A percentile compares a stretch with the other conserved stretches of the same genome.
phyloP scores from a whole-genome alignment of 2,329 filamentous ascomycete genomes.

The Trichoderma asperellum region DNA sequence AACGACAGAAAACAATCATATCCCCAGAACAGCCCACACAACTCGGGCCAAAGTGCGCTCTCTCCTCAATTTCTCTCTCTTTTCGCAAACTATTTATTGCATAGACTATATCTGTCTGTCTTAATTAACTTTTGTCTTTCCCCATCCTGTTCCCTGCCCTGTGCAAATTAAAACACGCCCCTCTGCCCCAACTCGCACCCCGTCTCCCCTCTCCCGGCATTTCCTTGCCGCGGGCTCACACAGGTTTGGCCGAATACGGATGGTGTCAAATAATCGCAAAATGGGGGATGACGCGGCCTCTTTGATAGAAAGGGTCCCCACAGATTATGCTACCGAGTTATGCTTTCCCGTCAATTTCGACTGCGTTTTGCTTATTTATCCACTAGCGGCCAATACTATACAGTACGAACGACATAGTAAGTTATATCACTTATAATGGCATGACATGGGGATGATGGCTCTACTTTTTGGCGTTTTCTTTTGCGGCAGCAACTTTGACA shows the following conservation, averaged over 20 bases:
- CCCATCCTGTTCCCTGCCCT: neutral
- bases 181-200: neutral
- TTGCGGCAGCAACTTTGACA: neutral
- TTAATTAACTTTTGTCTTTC: neutral
- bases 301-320: neutral
- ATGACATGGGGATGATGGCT: neutral
- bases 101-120: neutral
- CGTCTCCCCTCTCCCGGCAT: conserved; percentile 4
- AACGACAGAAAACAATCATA: neutral
- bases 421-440: neutral
- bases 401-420: neutral
- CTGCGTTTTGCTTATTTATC: neutral
- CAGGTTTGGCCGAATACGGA: conserved; percentile 12
- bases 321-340: conserved; percentile 10
- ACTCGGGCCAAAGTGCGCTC: neutral
- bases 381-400: neutral
- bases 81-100: neutral
- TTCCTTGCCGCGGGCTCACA: conserved; percentile 17
- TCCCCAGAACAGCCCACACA: neutral
- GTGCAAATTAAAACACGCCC: neutral
- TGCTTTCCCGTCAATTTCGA: neutral
- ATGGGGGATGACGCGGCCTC: conserved; percentile 18
- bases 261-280: conserved; percentile 19
- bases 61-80: neutral
- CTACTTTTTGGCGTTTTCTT: neutral